Evolutionary conservation across 768 basidiomycete genomes (phyloP), one percentile per base, ranked within the genome.

Genomic region (Auriscalpium orientale): DNA sequence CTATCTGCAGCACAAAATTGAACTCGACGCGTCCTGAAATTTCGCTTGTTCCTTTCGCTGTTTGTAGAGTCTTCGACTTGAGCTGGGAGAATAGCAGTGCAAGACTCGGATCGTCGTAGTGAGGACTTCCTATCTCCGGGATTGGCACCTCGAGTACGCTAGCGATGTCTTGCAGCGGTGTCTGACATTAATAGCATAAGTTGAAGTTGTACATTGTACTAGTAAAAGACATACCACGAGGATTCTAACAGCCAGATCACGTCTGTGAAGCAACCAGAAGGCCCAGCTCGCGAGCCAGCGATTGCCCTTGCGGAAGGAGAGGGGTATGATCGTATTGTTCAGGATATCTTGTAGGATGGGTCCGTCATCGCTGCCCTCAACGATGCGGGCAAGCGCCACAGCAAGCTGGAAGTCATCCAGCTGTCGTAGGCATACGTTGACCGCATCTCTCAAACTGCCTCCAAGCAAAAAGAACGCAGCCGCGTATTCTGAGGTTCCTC

Each of bases 381-480:
- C 79, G 0, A 92, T 79, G 8, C 95, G 82, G 12, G 95, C 89
- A 28, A 99, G 68, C 1, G 91, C 87, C 45, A 98, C 69, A 1
- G 93, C 97, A 21, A 99, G 77, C 63, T 95, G 93, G 65, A 95
- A 88, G 69, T 99, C 97, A 22, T 81, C 74, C 20, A 99, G 73
- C 53, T 98, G 91, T 62, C 82, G 88, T 28, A 97, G 66, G 68
- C 93, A 95, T 18, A 99, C 88, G 61, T 83, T 89, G 35, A 94
- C 89, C 2, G 95, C 95, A 61, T 98, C 97, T 69, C 88, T 90
- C 37, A 95, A 71, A 45, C 85, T 84, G 21, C 85, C 87, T 8
- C 92, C 95, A 0, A 99, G 80, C 44, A 99, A 76, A 75, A 99
- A 99, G 73, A 99, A 99, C 1, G 94, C 95, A 0, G 94, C 94